A percentile compares a stretch with the other conserved stretches of the same genome.
phyloP scores from a whole-genome alignment of 768 basidiomycete species.

The Butyriboletus loyo region DNA sequence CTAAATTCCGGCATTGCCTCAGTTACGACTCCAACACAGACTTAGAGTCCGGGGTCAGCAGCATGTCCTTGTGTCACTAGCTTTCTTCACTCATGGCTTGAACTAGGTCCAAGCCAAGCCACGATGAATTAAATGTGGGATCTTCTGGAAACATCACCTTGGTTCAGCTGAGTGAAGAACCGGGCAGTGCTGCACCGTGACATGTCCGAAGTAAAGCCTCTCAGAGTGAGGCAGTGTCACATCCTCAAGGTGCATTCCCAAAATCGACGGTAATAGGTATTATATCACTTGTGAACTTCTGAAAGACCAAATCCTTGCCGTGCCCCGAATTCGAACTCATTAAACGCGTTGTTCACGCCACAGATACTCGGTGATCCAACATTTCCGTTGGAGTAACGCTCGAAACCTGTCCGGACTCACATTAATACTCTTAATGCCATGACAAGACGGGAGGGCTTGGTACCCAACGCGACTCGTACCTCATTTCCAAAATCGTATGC shows the following conservation, averaged over 20 bases:
- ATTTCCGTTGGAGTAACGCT: background rate
- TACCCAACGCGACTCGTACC: background rate
- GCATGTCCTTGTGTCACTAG: background rate
- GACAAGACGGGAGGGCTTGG: background rate
- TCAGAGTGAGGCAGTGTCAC: slow-evolving; percentile 12
- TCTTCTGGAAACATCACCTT: background rate
- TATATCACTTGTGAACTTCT: background rate
- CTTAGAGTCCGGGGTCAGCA: too few relatives aligned
- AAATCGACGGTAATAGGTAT: background rate
- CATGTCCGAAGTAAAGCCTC: background rate
- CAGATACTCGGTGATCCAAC: background rate
- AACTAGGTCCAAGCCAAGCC: background rate
- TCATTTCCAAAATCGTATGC: background rate
- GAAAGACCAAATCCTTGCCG: background rate
- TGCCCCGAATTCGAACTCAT: background rate
- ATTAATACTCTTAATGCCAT: background rate
- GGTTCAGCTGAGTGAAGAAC: background rate
- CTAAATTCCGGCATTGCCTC: background rate
- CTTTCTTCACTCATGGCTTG: background rate
- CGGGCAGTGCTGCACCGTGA: background rate
- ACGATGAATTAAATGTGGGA: background rate
- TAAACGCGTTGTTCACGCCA: background rate
- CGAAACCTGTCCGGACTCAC: background rate
- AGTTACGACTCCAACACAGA: background rate
- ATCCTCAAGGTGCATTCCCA: slow-evolving; percentile 1